Conservation (phyloP, 140 eudicot species). For the Bidens hawaiensis region DNA sequence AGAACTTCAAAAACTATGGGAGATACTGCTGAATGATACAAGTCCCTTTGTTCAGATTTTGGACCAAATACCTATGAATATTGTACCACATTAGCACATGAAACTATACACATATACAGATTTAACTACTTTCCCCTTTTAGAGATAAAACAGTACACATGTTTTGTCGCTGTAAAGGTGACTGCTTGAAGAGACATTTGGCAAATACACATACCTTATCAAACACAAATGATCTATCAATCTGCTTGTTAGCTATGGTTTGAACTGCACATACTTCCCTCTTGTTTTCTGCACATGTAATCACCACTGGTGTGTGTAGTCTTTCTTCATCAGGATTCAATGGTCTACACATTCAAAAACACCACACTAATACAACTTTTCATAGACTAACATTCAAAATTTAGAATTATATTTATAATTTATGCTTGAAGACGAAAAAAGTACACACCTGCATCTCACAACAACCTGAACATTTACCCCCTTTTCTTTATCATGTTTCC, state of each 20-base stretch:
- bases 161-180: no score
- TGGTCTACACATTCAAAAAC: constrained; percentile 40
- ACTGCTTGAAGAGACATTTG: not conserved
- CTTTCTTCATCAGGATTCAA: constrained; percentile 66
- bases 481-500: constrained; percentile 61
- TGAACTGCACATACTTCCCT: constrained; percentile 88
- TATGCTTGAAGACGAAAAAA: not conserved
- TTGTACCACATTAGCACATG: constrained; percentile 7
- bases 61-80: constrained; percentile 42
- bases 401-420: not conserved
- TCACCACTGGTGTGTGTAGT: constrained; percentile 65
- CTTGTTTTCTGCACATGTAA: constrained; percentile 61
- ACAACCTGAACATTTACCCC: constrained; percentile 84
- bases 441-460: constrained; percentile 70
- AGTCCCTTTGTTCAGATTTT: constrained; percentile 45
- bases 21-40: constrained; percentile 49
- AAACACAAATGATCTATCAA: constrained; percentile 72
- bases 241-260: constrained; percentile 79
- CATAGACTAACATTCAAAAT: not conserved
- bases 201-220: constrained; percentile 56
- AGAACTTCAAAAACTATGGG: constrained; percentile 55
- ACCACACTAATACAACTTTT: not conserved
- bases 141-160: not conserved
- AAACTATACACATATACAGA: not conserved
- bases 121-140: not conserved